Conservation (phyloP, 2,329 filamentous ascomycete genomes). For the Hymenoscyphus fraxineus region DNA sequence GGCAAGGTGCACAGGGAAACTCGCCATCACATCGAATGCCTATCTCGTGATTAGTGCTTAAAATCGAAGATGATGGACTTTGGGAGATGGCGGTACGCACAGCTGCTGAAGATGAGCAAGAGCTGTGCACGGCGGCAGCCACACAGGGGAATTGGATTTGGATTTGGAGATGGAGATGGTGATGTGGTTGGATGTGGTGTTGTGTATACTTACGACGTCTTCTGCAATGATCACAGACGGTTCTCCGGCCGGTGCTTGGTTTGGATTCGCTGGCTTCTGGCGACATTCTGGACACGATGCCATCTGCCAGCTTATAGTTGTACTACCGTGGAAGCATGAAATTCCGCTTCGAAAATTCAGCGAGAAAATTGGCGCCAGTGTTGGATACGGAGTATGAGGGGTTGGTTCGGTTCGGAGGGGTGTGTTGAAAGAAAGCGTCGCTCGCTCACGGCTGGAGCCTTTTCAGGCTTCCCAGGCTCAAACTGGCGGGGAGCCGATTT, state of each 20-base stretch:
- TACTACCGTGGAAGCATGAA: conserved; percentile 19
- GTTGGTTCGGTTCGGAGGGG: neutral
- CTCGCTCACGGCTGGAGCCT: too few relatives aligned
- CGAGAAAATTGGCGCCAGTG: conserved; percentile 26
- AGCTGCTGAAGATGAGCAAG: neutral
- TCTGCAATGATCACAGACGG: conserved; percentile 45
- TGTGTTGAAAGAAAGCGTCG: neutral
- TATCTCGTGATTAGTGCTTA: conserved; percentile 27
- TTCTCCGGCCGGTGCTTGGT: conserved; percentile 31
- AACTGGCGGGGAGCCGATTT: neutral
- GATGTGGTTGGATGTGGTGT: too few relatives aligned
- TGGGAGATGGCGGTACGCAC: neutral
- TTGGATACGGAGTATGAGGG: neutral
- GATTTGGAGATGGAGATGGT: neutral
- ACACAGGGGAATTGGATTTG: conserved; percentile 4
- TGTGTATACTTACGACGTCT: conserved; percentile 38
- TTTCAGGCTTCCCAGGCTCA: neutral
- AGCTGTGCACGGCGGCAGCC: neutral
- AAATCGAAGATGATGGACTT: conserved; percentile 9
- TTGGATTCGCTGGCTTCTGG: conserved; percentile 23
- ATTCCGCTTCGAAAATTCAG: conserved; percentile 19
- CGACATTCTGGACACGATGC: conserved; percentile 24
- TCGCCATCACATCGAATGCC: conserved; percentile 45
- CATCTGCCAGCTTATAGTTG: conserved; percentile 15
- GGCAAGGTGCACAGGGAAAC: conserved; percentile 57